These are phyloP conservation scores for Aspergillus saccharolyticus DNA, from an alignment of 495 filamentous ascomycete species.

Conservation along the genomic window DNA sequence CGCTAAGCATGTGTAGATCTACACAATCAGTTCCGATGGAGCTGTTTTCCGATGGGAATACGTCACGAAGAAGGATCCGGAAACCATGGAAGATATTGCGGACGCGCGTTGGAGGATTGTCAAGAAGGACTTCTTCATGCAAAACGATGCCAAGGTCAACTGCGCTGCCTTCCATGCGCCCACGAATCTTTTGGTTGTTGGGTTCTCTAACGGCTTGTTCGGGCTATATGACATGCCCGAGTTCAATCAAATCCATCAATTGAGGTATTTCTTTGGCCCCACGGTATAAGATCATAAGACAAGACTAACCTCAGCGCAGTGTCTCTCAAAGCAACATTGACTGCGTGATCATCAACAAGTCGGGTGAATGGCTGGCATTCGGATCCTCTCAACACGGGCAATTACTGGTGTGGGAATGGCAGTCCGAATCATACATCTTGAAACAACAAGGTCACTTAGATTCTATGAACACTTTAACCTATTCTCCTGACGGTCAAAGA, in stretches of 20 bases:
- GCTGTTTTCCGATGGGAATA: slow-evolving; percentile 64
- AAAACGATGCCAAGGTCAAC: slow-evolving; percentile 79
- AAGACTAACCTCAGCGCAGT: slow-evolving; percentile 45
- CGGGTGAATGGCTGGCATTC: slow-evolving; percentile 96
- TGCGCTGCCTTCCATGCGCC: slow-evolving; percentile 81
- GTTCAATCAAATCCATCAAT: slow-evolving; percentile 88
- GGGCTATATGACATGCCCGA: slow-evolving; percentile 94
- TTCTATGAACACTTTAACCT: slow-evolving; percentile 87
- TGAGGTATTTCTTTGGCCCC: slow-evolving; percentile 43
- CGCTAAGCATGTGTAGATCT: slow-evolving; percentile 57
- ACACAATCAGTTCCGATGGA: slow-evolving; percentile 65
- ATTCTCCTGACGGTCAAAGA: slow-evolving; percentile 88
- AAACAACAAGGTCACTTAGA: slow-evolving; percentile 98
- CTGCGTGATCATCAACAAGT: slow-evolving; percentile 84
- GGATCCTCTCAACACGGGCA: slow-evolving; percentile 95
- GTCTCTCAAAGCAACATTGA: slow-evolving; percentile 96
- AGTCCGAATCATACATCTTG: slow-evolving; percentile 97
- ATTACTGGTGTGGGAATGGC: slow-evolving; percentile 98
- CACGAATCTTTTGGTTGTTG: slow-evolving; percentile 84
- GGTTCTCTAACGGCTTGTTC: slow-evolving; percentile 92
- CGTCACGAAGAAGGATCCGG: slow-evolving; percentile 47
- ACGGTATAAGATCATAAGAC: neutral
- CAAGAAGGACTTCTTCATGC: slow-evolving; percentile 85
- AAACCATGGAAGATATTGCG: slow-evolving; percentile 55
- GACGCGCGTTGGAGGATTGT: slow-evolving; percentile 79